Evolutionary conservation across 2,329 filamentous ascomycete genomes (phyloP), one percentile per base, ranked within the genome.

Genomic region (Alternaria ventricosa): DNA sequence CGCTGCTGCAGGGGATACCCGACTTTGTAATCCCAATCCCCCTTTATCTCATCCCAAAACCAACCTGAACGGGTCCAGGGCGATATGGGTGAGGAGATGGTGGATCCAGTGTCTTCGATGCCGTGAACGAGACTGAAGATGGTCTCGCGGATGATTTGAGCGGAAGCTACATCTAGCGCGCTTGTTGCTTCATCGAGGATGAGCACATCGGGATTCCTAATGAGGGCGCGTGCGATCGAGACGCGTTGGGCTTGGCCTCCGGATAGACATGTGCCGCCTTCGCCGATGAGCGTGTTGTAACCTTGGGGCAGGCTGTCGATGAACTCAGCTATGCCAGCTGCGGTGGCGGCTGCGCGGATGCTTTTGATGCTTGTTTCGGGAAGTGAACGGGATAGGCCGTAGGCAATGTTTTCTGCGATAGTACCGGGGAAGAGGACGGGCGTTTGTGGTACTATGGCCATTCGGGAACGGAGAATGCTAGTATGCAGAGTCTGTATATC

Each of bases 151-250:
- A 97, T 86, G 2, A 85, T 80, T 3, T 85, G 85, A 0, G 92
- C 89, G 43, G 87, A 90, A 69, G 90, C 87, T 0, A 86, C 84
- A 73, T 97, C 94, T 0, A 98, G 83, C 0, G 91, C 90, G 25
- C 89, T 92, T 0, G 94, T 97, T 1, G 94, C 92, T 80, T 97
- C 94, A 71, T 98, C 95, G 2, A 97, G 82, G 3, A 97, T 86
- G 15, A 97, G 81, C 3, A 97, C 83, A 44, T 86, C 85, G 0
- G 94, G 94, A 13, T 85, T 83, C 0, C 93, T 86, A 0, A 92
- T 86, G 0, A 97, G 82, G 0, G 94, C 93, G 1, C 94, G 85
- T 0, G 94, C 93, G 64, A 97, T 94, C 20, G 89, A 90, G 2
- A 97, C 79, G 1, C 93, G 86, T 76, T 97, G 94, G 0, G 90